Percentiles rank a stretch among this genome's conserved stretches.
Evolutionary conservation across 495 filamentous ascomycete genomes (phyloP).

Genomic region (Penicillium longicatenatum): DNA sequence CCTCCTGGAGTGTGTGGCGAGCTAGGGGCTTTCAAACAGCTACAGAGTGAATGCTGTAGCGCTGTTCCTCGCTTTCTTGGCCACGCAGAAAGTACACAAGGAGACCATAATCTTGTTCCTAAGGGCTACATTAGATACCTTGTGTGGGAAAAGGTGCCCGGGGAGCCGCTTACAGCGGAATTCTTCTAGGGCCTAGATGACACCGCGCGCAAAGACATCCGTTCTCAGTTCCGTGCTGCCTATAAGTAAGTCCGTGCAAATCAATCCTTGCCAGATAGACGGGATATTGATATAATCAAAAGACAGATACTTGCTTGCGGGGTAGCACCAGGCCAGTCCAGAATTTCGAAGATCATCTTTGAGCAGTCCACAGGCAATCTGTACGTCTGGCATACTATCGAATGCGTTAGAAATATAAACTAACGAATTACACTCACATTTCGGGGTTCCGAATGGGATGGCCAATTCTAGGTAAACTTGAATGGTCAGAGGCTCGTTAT

Average conservation of each 20-base stretch:
- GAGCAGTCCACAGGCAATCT: slow-evolving; percentile 19
- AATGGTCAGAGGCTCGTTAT: slow-evolving; percentile 21
- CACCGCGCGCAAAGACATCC: slow-evolving; percentile 15
- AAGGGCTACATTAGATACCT: slow-evolving; percentile 19
- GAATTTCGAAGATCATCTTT: slow-evolving; percentile 24
- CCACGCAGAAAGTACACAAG: slow-evolving; percentile 17
- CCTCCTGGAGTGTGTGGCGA: slow-evolving; percentile 16
- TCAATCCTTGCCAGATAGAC: slow-evolving; percentile 1
- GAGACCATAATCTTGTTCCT: slow-evolving; percentile 16
- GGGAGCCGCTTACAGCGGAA: slow-evolving; percentile 20
- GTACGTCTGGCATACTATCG: slow-evolving; percentile 11
- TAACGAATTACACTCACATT: slow-evolving; percentile 19
- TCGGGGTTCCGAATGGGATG: slow-evolving; percentile 24
- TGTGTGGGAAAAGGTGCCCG: slow-evolving; percentile 24
- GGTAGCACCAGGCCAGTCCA: slow-evolving; percentile 4
- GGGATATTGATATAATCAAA: slow-evolving; percentile 10
- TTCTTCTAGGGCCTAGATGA: slow-evolving; percentile 26
- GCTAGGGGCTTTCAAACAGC: slow-evolving; percentile 13
- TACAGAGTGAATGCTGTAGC: slow-evolving; percentile 14
- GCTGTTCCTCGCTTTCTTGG: slow-evolving; percentile 18
- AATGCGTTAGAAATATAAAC: slow-evolving; percentile 11
- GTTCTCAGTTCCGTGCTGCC: slow-evolving; percentile 15
- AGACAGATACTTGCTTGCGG: slow-evolving; percentile 20
- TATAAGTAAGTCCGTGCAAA: slow-evolving; percentile 19
- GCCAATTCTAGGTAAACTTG: slow-evolving; percentile 15